Evolutionary conservation across 2,329 filamentous ascomycete species (phyloP).

Genomic region (Aureobasidium sp.): DNA sequence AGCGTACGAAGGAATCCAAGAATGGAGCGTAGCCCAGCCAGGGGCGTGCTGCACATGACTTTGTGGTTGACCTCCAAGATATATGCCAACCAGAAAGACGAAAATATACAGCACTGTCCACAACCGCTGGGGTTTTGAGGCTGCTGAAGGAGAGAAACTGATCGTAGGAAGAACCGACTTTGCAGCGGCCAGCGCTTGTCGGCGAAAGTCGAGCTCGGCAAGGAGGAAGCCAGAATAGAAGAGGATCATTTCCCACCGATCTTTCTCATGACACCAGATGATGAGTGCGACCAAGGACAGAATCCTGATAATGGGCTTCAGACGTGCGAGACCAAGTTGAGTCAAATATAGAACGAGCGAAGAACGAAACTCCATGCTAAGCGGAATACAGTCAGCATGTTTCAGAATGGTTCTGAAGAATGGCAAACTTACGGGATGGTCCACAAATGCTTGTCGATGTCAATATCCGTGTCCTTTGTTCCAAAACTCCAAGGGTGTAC

Average conservation of each 20-base stretch:
- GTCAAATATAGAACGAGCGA: slow-evolving; percentile 50
- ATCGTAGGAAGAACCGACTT: background rate
- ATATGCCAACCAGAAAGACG: slow-evolving; percentile 10
- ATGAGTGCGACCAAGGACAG: slow-evolving; percentile 33
- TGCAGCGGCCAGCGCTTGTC: slow-evolving; percentile 1
- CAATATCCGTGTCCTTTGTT: slow-evolving; percentile 3
- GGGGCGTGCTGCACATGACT: background rate
- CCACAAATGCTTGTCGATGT: slow-evolving; percentile 47
- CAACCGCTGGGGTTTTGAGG: background rate
- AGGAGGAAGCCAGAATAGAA: slow-evolving; percentile 47
- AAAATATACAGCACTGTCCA: slow-evolving; percentile 2
- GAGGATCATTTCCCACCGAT: slow-evolving; percentile 47
- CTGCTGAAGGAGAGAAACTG: background rate
- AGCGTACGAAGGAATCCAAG: background rate
- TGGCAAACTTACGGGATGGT: slow-evolving; percentile 35
- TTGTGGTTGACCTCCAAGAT: slow-evolving; percentile 7
- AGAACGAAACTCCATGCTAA: slow-evolving; percentile 45
- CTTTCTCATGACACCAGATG: slow-evolving; percentile 39
- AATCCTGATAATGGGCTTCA: slow-evolving; percentile 26
- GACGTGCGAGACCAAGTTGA: slow-evolving; percentile 32
- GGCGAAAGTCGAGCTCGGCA: slow-evolving; percentile 47
- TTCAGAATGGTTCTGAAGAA: background rate
- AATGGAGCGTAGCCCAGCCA: slow-evolving; percentile 3
- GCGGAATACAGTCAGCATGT: slow-evolving; percentile 25
- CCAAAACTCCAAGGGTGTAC: slow-evolving; percentile 12